Base-by-base conservation (phyloP, 2,329 filamentous ascomycete genomes). In the Xylaria sp. region DNA sequence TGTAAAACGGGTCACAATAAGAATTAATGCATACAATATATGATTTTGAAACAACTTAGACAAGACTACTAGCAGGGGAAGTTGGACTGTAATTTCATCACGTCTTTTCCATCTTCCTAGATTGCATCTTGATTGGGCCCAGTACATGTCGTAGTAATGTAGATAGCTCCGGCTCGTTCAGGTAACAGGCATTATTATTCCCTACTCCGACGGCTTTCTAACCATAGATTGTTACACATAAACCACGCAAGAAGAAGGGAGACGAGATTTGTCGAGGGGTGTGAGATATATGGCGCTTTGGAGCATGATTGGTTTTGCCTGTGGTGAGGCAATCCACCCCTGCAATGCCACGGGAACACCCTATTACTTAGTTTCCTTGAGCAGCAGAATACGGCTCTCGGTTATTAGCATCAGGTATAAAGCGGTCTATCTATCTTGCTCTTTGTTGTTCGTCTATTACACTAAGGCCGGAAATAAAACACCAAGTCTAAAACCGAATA, bases 21-120 rank as follows among this genome's bases (percentile, higher is more conserved):
- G 49, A 46, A 46, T 9, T 29, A 23, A 40, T 59, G 54, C 58
- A 55, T 59, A 47, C 17, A 56, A 35, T 51, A 21, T 38, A 1
- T 58, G 21, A 17, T 21, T 55, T 37, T 54, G 43, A 53, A 21
- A 40, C 17, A 10, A 9, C 2, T 27, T 27, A 46, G 49, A 60
- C 25, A 23, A 35, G 31, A 35, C 7, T 35, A 35, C 13, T 7
- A 35, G 31, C 13, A 35, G 13, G 7, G 13, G 7, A 13, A 35
- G 31, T 7, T 35, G 31, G 11, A 25, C 4, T 43, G n/a, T n/a
- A n/a, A n/a, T n/a, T n/a, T n/a, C n/a, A n/a, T n/a, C n/a, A n/a
- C n/a, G n/a, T n/a, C n/a, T n/a, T n/a, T n/a, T n/a, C n/a, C n/a
- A n/a, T n/a, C n/a, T n/a, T n/a, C n/a, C n/a, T n/a, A n/a, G n/a